phyloP scores from a whole-genome alignment of 2,329 filamentous ascomycete species.

The Phaeophleospora eucalypticola region DNA sequence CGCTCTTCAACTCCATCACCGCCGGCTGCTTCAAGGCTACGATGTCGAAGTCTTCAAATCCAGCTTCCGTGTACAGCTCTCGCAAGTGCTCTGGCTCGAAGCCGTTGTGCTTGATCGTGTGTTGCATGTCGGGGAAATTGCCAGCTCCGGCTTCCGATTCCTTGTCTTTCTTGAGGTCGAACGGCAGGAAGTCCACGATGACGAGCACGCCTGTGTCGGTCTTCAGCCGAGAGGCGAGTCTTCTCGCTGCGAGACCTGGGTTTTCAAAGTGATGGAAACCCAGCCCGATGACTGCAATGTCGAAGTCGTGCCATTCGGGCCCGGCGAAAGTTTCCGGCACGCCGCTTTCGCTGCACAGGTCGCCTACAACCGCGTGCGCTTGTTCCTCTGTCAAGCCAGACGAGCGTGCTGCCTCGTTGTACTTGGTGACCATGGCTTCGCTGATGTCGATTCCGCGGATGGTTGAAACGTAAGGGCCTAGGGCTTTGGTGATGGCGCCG shows the following conservation, averaged over 20 bases:
- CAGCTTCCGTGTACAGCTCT: conserved; percentile 26
- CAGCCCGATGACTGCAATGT: conserved; percentile 41
- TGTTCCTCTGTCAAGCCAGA: conserved; percentile 24
- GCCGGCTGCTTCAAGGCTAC: conserved; percentile 27
- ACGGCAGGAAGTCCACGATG: conserved; percentile 31
- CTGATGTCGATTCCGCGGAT: conserved; percentile 33
- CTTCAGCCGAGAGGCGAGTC: conserved; percentile 27
- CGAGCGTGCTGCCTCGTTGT: conserved; percentile 26
- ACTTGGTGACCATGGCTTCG: conserved; percentile 30
- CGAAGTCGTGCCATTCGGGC: conserved; percentile 38
- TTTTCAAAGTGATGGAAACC: conserved; percentile 45
- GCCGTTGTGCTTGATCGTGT: conserved; percentile 34
- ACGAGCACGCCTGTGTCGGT: conserved; percentile 25
- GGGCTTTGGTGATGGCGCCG: conserved; percentile 31
- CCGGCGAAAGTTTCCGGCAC: conserved; percentile 22
- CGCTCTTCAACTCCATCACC: conserved; percentile 26
- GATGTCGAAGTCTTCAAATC: conserved; percentile 30
- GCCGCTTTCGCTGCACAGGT: conserved; percentile 33
- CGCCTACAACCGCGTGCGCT: conserved; percentile 30
- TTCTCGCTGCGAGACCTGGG: conserved; percentile 24
- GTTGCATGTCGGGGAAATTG: conserved; percentile 24
- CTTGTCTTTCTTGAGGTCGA: conserved; percentile 11
- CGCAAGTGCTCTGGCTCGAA: conserved; percentile 27
- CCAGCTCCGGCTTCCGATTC: conserved; percentile 6
- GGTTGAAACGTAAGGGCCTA: conserved; percentile 27